Evolutionary conservation across 495 filamentous ascomycete genomes (phyloP), one percentile per base, ranked within the genome.

Genomic region (Aspergillus heteromorphus): DNA sequence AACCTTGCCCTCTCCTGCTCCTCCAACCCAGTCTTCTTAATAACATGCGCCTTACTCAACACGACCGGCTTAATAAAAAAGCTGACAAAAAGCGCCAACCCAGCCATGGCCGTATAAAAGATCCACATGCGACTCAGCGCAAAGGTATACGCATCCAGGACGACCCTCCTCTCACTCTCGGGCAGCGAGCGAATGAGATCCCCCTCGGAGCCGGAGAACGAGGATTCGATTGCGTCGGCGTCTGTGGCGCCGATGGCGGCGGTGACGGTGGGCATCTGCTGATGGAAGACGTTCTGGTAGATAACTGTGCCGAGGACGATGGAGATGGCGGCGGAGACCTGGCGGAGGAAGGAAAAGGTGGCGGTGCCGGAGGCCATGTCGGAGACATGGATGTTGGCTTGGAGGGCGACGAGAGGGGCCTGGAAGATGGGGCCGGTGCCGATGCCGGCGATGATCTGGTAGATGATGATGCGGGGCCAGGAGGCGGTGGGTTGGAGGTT

Each of bases 101-200:
- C 81, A 6, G 78, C 70, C 10, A 87, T 69, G 4, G 66, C 76
- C 0, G 79, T 76, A 47, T 85, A 89, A 58, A 73, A 73, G 53
- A 88, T 87, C 77, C 83, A 91, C 81, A 89, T 87, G 31, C 77
- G 81, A 45, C 69, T 75, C 51, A 90, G 59, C 21, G 77, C 74
- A 34, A 79, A 73, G 41, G 74, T 81, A 51, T 83, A 88, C 0
- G 81, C 82, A 0, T 57, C 55, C 4, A 78, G 70, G 0, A 83
- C 82, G 21, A 83, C 70, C 0, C 57, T 54, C 29, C 75, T 71
- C 45, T 82, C 71, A 6, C 62, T 62, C 0, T 75, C 63, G 0
- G 75, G 75, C 0, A 89, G 72, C 0, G 66, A 50, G 11, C 66
- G 61, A 16, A 89, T 78, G 0, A 86, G 63, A 4, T 73, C 72